A percentile compares a stretch with the other conserved stretches of the same genome.
These are phyloP conservation scores for Hordeum vulgare DNA, from an alignment of 176 grass and related monocot genomes.

Conservation along the genomic window MorexV3_pseudomolecules_assembly NC_058523.1:403242231-403242730, in stretches of 20 bases:
- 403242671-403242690: too few species aligned
- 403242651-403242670: neutral
- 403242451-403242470: neutral
- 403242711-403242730: too few species aligned
- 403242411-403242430: neutral
- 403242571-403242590: neutral
- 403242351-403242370: neutral
- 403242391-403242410: neutral
- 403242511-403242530: neutral
- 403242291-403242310: too few species aligned
- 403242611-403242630: neutral
- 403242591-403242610: neutral
- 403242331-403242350: neutral
- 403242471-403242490: neutral
- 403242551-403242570: neutral
- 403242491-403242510: neutral
- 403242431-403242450: neutral
- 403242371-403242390: neutral
- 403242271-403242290: too few species aligned
- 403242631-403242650: neutral
- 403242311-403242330: neutral
- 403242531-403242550: too few species aligned
- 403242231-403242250: too few species aligned
- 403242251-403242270: too few species aligned
- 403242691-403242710: too few species aligned